These are phyloP conservation scores for Fraxinus velutina DNA, from an alignment of 305 asterid genomes.

Conservation along the genomic window DNA sequence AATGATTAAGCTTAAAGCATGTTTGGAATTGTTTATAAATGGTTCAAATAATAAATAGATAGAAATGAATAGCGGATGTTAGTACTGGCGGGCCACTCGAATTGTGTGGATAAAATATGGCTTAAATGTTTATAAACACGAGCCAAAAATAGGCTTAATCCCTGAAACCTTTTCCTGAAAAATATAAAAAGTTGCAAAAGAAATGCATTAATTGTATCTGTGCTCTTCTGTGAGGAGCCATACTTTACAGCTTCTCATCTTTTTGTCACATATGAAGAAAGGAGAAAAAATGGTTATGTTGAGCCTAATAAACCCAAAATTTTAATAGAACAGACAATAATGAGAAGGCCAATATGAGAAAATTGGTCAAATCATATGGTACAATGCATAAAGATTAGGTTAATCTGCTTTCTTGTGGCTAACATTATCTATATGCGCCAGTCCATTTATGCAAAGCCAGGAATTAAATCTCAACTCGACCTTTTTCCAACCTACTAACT, in stretches of 20 bases:
- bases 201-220: slow-evolving; percentile 15
- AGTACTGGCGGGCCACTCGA: neutral
- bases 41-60: neutral
- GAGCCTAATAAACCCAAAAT: slow-evolving; percentile 19
- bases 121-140: neutral
- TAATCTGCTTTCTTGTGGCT: slow-evolving; percentile 25
- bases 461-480: slow-evolving; percentile 30
- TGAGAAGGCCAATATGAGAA: slow-evolving; percentile 29
- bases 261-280: slow-evolving; percentile 29
- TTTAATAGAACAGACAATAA: slow-evolving; percentile 15
- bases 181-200: slow-evolving; percentile 6
- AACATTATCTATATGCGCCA: slow-evolving; percentile 31
- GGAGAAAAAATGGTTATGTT: neutral
- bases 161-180: neutral
- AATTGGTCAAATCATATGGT: slow-evolving; percentile 26
- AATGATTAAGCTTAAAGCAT: neutral
- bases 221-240: slow-evolving; percentile 14
- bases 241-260: slow-evolving; percentile 31
- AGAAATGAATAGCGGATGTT: neutral
- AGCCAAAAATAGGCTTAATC: neutral
- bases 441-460: slow-evolving; percentile 40
- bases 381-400: slow-evolving; percentile 27
- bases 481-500: slow-evolving; percentile 20
- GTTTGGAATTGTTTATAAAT: neutral
- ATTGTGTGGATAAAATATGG: neutral